Evolutionary conservation across 2,329 filamentous ascomycete genomes (phyloP), one percentile per base, ranked within the genome.

Genomic region (Macrophomina pseudophaseolina): DNA sequence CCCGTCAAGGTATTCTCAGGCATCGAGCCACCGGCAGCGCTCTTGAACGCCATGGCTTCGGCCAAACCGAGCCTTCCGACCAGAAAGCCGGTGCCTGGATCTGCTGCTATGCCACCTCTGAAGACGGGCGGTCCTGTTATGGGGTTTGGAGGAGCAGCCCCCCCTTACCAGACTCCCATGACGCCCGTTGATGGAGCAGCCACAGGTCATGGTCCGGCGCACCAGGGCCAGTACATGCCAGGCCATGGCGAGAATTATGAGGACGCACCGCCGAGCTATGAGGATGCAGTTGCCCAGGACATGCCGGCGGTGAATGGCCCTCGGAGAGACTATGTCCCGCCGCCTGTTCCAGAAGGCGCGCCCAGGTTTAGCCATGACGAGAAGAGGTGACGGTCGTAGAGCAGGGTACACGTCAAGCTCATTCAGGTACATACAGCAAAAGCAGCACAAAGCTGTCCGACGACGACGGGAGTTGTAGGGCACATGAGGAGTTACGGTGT

Each of bases 201-300:
- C 8, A 35, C n/a, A 11, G 46, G 69, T 51, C 44, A 72, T 68
- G 62, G 71, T 4, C 35, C 73, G 38, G 72, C 71, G 4, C 63
- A 68, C 28, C 71, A 73, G 53, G 70, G 70, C 46, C 67, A 69
- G 35, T 67, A 69, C n/a, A 11, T 14, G 1, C 48, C 64, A 4
- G 49, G 48, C 11, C 40, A 56, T 6, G 38, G 6, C 28, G 67
- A 28, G 66, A 70, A 8, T 69, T 69, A 44, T 71, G 90, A 92
- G 38, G 93, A 95, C 66, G 92, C 93, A n/a, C 94, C 94, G 18
- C 94, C 94, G 7, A 97, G 92, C 73, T 98, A 98, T 74, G 93
- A 97, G 79, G 94, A 97, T 78, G 93, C 93, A 12, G 90, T 97
- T 80, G 93, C 93, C 6, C 90, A 92, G 70, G 87, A 89, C 67